Evolutionary conservation across 768 basidiomycete species (phyloP).

Genomic region (Leccinum variicolor): DNA sequence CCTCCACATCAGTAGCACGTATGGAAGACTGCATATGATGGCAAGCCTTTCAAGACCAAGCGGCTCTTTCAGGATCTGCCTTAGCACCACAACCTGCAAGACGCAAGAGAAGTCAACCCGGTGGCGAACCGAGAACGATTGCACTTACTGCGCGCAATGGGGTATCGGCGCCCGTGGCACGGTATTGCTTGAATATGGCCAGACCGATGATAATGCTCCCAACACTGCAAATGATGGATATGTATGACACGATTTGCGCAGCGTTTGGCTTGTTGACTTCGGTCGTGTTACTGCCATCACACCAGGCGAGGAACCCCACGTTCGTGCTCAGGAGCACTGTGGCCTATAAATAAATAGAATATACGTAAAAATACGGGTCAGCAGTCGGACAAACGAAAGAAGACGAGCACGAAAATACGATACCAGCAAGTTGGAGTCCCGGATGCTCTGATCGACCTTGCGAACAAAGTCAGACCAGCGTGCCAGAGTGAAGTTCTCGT

Average conservation of each 20-base stretch:
- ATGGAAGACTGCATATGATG: conserved; percentile 40
- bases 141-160: conserved; percentile 26
- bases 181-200: conserved; percentile 32
- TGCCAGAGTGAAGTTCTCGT: conserved; percentile 23
- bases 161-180: conserved; percentile 31
- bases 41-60: conserved; percentile 37
- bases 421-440: conserved; percentile 31
- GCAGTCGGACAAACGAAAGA: background rate
- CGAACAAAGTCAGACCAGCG: conserved; percentile 29
- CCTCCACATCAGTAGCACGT: conserved; percentile 41
- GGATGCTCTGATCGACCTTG: conserved; percentile 31
- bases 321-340: conserved; percentile 28
- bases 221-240: conserved; percentile 28
- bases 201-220: conserved; percentile 30
- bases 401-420: background rate
- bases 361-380: background rate
- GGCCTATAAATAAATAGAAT: conserved; percentile 12
- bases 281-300: background rate
- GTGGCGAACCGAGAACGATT: background rate
- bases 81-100: conserved; percentile 23
- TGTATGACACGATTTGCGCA: conserved; percentile 26
- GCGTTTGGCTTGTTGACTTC: conserved; percentile 10
- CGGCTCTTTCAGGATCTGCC: conserved; percentile 23
- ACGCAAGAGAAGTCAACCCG: background rate
- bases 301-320: conserved; percentile 20